Evolutionary conservation across 805 yeast species (phyloP), one percentile per base, ranked within the genome.

Genomic region (Saturnispora ahearnii): DNA sequence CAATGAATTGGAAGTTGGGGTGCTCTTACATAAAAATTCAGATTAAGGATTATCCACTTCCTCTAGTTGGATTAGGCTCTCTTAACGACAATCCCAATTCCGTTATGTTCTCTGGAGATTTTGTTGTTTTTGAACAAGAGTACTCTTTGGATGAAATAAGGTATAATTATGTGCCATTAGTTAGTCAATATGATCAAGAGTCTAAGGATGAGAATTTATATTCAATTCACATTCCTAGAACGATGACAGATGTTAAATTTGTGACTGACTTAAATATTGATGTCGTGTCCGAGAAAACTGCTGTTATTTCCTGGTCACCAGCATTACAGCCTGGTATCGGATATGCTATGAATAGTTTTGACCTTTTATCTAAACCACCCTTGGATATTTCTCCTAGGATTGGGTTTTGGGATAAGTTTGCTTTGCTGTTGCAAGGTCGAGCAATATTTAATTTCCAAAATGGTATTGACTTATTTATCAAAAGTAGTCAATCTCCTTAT

Each of bases 381-480:
- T 62, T 81, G 26, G 89, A 82, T 59, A 78, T 79, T 1, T 79
- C 86, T 2, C 67, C 72, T 8, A 79, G 78, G 53, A 58, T 82
- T 7, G 89, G 89, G 4, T 79, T 82, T 56, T 82, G 89, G 89
- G 89, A 82, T 62, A 82, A 82, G 55, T 59, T 80, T 38, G 71
- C 84, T 2, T 66, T 78, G 22, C 57, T 76, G 7, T 57, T 76
- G 21, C 87, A 81, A 53, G 84, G 84, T 4, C 68, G 63, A 43
- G 66, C 78, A 55, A 65, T 58, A 3, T 77, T 80, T 55, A 62
- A 71, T 22, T 71, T 82, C 45, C 51, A 58, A 2, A 71, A 71
- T 53, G 82, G 81, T 46, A 63, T 82, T n/a, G 74, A 79, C 55
- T 67, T 82, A 29, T 82, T 81, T 57, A 79, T 82, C 49, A 82